Evolutionary conservation across 805 yeast genomes (phyloP), one percentile per base, ranked within the genome.

Genomic region (Clavispora santaluciae): DNA sequence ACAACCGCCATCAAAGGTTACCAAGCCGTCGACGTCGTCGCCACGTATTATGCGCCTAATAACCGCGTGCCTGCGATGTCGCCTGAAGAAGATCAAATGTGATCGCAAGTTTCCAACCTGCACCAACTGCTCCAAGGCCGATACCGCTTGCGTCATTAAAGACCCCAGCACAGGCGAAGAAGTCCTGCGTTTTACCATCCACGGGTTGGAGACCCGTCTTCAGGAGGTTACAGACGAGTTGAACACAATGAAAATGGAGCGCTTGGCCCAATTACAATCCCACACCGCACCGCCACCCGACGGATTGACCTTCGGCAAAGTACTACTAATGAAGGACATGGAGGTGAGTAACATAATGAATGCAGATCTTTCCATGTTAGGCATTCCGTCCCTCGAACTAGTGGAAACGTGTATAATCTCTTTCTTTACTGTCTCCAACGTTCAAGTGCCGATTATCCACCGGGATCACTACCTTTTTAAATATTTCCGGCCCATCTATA

Each of bases 71-170:
- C 24, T 33, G 28, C 35, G 50, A 10, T 50, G 55, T 31, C 40
- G 55, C 20, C 31, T 33, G 22, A 39, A 39, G 29, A 39, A 46
- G 21, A 39, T 51, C 29, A 47, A 41, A 34, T 50, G 55, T 38
- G 55, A 51, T 36, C 43, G 41, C 36, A 23, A 30, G 22, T 36
- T 49, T 11, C 55, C 55, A 12, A 39, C 40, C n/a, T 51, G 55
- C 35, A 33, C 46, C 11, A 48, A 44, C 25, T 51, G 55, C 30
- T 38, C 22, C 20, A 50, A 44, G 33, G 39, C 43, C 11, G 44
- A 43, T 8, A 16, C 17, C n/a, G 44, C 46, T 12, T 51, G 54
- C 29, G 21, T 48, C n/a, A 26, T 39, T 12, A 17, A 42, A 13
- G 53, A 48, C 21, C 45, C 47, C 1, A 38, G 25, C n/a, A 44